phyloP scores from a whole-genome alignment of 2,329 filamentous ascomycete genomes.

The Nemania abortiva region DNA sequence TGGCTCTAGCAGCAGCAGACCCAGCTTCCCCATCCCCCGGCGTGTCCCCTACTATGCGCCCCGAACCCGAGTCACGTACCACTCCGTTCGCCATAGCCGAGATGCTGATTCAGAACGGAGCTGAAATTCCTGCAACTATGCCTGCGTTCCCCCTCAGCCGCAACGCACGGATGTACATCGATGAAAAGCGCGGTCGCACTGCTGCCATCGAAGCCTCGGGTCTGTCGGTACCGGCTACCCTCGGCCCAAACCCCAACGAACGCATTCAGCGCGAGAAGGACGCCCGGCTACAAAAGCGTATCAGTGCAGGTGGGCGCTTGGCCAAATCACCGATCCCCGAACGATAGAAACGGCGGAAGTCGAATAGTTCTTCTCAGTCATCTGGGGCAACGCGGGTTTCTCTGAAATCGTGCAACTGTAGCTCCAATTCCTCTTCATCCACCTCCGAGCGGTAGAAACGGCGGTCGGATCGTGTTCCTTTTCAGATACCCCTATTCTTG shows the following conservation, averaged over 20 bases:
- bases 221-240: conserved; percentile 65
- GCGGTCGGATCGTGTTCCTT: conserved; percentile 49
- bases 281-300: conserved; percentile 77
- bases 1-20: conserved; percentile 92
- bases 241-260: conserved; percentile 57
- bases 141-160: conserved; percentile 87
- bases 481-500: conserved; percentile 48
- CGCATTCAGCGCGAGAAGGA: conserved; percentile 73
- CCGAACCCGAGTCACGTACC: conserved; percentile 62
- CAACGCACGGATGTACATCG: conserved; percentile 85
- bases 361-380: conserved; percentile 43
- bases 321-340: conserved; percentile 74
- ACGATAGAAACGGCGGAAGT: conserved; percentile 54
- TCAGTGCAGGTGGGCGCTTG: conserved; percentile 81
- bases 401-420: conserved; percentile 43
- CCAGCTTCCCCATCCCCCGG: conserved; percentile 78
- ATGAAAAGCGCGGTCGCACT: conserved; percentile 74
- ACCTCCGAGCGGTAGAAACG: conserved; percentile 53
- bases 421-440: conserved; percentile 46
- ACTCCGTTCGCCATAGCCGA: conserved; percentile 90
- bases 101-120: conserved; percentile 91
- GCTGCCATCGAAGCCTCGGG: conserved; percentile 56
- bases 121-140: conserved; percentile 80
- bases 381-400: conserved; percentile 39
- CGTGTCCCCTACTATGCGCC: conserved; percentile 56